These are phyloP conservation scores for Arabidopsis arenosa DNA, from an alignment of 345 rosid species.

Conservation along the genomic window DNA sequence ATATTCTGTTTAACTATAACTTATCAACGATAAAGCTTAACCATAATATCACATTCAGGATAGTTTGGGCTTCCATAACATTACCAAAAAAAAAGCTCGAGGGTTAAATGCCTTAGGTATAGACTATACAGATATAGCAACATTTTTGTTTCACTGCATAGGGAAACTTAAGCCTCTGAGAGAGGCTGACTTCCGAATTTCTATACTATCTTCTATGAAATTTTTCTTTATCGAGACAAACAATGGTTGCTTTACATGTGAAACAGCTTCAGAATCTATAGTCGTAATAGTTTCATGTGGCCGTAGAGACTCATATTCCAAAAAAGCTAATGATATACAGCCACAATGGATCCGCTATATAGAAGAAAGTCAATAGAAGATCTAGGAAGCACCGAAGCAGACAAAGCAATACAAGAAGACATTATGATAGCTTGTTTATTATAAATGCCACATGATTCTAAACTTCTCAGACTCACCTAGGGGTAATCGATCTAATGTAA, in stretches of 20 bases:
- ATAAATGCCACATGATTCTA: neutral
- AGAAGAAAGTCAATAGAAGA: constrained; percentile 7
- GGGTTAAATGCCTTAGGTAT: neutral
- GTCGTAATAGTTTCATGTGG: neutral
- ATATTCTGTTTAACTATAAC: neutral
- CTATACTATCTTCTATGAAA: neutral
- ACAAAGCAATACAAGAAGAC: constrained; percentile 5
- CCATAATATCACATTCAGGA: neutral
- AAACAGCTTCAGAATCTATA: constrained; percentile 13
- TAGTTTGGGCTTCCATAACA: constrained; percentile 9
- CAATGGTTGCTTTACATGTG: constrained; percentile 11
- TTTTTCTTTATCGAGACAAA: neutral
- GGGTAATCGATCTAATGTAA: neutral
- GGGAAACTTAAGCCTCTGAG: neutral
- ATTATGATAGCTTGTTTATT: neutral
- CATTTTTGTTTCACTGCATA: constrained; percentile 2
- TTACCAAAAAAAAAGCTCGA: neutral
- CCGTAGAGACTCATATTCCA: neutral
- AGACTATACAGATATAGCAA: neutral
- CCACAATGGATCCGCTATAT: neutral
- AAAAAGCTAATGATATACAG: neutral
- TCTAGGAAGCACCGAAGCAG: neutral
- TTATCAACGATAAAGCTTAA: neutral
- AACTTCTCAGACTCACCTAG: constrained; percentile 15
- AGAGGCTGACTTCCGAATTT: neutral